These are phyloP conservation scores for Penicillium sp. DNA, from an alignment of 2,329 filamentous ascomycete genomes.

Conservation along the genomic window DNA sequence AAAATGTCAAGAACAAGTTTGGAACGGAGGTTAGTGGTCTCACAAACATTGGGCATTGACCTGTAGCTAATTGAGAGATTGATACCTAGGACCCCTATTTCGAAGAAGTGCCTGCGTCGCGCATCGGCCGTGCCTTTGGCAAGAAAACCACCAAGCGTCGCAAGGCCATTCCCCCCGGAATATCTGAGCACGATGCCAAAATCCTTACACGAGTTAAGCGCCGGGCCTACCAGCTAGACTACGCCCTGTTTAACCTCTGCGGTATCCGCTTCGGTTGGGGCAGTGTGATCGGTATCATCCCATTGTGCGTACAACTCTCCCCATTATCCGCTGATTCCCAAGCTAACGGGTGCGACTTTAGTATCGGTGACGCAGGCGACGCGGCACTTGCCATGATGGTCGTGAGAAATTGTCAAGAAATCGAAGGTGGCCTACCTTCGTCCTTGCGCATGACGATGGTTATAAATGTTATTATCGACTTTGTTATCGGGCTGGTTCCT, in stretches of 20 bases:
- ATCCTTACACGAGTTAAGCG: conserved; percentile 84
- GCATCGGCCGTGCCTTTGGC: conserved; percentile 61
- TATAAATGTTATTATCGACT: conserved; percentile 64
- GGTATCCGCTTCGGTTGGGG: conserved; percentile 88
- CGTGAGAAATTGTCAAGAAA: conserved; percentile 66
- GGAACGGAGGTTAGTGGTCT: conserved; percentile 37
- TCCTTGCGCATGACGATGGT: conserved; percentile 69
- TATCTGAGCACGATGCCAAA: conserved; percentile 77
- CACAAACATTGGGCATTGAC: background rate
- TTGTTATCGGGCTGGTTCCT: conserved; percentile 51
- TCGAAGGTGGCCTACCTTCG: conserved; percentile 69
- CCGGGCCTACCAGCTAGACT: conserved; percentile 81
- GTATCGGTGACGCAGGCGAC: conserved; percentile 73
- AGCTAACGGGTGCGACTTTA: conserved; percentile 32
- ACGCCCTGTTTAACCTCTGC: conserved; percentile 75
- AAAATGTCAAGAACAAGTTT: conserved; percentile 42
- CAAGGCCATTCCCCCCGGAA: conserved; percentile 78
- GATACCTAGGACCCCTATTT: conserved; percentile 78
- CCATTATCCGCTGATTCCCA: background rate
- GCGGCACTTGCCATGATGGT: conserved; percentile 72
- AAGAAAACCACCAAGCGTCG: conserved; percentile 78
- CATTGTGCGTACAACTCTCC: conserved; percentile 60
- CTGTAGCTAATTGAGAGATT: conserved; percentile 3
- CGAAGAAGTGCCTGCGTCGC: conserved; percentile 73
- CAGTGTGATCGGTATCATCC: conserved; percentile 78